phyloP scores from a whole-genome alignment of 2,329 filamentous ascomycete species.

The Scopulariopsis brevicaulis region DNA sequence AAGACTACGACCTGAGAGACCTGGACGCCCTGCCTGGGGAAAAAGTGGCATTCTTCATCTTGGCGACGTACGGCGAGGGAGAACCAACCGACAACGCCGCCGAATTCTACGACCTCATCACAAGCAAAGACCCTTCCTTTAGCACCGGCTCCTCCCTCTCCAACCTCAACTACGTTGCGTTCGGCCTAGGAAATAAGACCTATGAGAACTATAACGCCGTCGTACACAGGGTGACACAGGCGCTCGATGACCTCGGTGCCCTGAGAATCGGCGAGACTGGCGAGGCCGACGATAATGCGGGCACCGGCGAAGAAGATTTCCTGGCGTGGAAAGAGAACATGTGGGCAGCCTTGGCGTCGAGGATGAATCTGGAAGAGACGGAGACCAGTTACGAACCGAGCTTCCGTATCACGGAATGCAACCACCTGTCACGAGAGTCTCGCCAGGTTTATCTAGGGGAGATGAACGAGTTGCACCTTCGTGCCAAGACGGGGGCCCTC shows the following conservation, averaged over 20 bases:
- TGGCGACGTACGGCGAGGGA: conserved; percentile 23
- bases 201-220: conserved; percentile 26
- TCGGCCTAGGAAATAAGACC: conserved; percentile 25
- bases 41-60: conserved; percentile 18
- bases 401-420: conserved; percentile 10
- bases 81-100: conserved; percentile 21
- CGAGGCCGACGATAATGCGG: conserved; percentile 18
- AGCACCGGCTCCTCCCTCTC: conserved; percentile 6
- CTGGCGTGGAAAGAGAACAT: conserved; percentile 21
- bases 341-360: conserved; percentile 9
- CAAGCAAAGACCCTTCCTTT: conserved; percentile 1
- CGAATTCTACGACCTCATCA: conserved; percentile 15
- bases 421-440: conserved; percentile 8
- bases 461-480: too few species aligned
- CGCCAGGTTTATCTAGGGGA: conserved; percentile 7
- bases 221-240: conserved; percentile 15
- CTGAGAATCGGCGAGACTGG: conserved; percentile 14
- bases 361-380: conserved; percentile 12
- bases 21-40: conserved; percentile 15
- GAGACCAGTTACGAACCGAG: conserved; percentile 12
- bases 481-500: too few species aligned
- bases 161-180: conserved; percentile 18
- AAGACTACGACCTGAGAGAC: conserved; percentile 31
- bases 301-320: conserved; percentile 23
- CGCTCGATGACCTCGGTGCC: conserved; percentile 15